Evolutionary conservation across 1,284 basidiomycete genomes (phyloP), one percentile per base, ranked within the genome.

Genomic region (Apiotrichum domesticum): DNA sequence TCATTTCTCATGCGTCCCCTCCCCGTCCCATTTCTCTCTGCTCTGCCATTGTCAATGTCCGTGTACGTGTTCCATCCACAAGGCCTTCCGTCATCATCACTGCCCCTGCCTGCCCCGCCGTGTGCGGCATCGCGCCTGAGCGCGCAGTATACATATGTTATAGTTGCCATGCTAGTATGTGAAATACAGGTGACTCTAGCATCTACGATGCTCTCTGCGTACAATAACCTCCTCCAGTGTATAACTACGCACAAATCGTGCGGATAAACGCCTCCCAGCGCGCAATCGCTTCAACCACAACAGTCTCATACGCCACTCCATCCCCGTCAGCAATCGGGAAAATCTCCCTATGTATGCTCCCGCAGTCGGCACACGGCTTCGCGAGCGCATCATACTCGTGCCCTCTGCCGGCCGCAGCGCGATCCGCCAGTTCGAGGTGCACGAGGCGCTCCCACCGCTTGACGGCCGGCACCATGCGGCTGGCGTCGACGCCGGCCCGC

Each of bases 371-470:
- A 49, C 75, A 77, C 29, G 65, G 63, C 48, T 62, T 52, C 42
- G 61, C 56, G 8, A 67, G 42, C 15, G n/a, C 21, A 54, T 51
- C 56, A 40, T 63, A 66, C 32, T 65, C 65, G 21, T 40, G 45
- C 2, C 51, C 46, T 1, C 58, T 33, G 1, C 55, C 40, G 0
- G 59, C 39, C 0, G 61, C 58, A 1, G 66, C 58, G 15, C 69
- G 58, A 6, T 76, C 76, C 2, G 73, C 66, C 6, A 77, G 62
- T 55, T 77, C 76, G 35, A 77, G 65, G 52, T 77, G 76, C 21
- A 77, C 71, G 1, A 77, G 66, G n/a, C 70, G 33, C 53, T 75
- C 73, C 73, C 73, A 75, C 1, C 73, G 60, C 51, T 73, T 75
- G 51, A 70, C 66, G 6, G 72, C 71, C 4, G 59, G 62, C 11